Evolutionary conservation across 2,329 filamentous ascomycete genomes (phyloP), one percentile per base, ranked within the genome.

Genomic region (Claviceps sp.): DNA sequence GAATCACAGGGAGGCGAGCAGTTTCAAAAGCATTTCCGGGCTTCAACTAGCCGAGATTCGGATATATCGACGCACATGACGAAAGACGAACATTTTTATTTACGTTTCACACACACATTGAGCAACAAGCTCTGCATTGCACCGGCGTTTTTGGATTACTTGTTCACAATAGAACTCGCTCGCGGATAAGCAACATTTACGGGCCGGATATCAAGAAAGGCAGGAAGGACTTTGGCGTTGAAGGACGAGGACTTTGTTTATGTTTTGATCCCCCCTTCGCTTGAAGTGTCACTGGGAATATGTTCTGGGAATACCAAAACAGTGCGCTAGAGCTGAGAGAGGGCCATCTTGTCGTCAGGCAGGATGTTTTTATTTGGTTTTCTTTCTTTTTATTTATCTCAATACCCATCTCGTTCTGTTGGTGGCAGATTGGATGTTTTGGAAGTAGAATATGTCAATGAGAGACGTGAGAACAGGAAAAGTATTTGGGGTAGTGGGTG

Each of bases 11-110:
- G 54, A 47, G 49, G 30, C 54, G 51, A 50, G 54, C 48, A 8
- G 51, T 55, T 30, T 55, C 49, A 8, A 55, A 50, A 41, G 54
- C 51, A n/a, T 55, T 55, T 41, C 54, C 54, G 11, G 54, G 54
- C 19, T 55, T 54, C 34, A 48, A 44, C 39, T 53, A 47, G 44
- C 34, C 10, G 30, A 40, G 30, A 41, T 45, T 11, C 17, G 17
- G 37, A 39, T 46, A 26, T 50, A 37, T 16, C 47, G 38, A 17
- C 40, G 22, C 40, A 39, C 40, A 30, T 52, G 34, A 52, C n/a
- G 42, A 52, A 42, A 50, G n/a, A 50, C 24, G 51, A 42, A 37
- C 22, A 24, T 52, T 37, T 37, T 11, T 13, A 37, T 14, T 43
- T 14, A 7, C 37, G 22, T n/a, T 42, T 41, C 17, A n/a, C 8